Base-by-base conservation (phyloP, 352 stramenopile genomes). In the Aphanomyces stellatus region DNA sequence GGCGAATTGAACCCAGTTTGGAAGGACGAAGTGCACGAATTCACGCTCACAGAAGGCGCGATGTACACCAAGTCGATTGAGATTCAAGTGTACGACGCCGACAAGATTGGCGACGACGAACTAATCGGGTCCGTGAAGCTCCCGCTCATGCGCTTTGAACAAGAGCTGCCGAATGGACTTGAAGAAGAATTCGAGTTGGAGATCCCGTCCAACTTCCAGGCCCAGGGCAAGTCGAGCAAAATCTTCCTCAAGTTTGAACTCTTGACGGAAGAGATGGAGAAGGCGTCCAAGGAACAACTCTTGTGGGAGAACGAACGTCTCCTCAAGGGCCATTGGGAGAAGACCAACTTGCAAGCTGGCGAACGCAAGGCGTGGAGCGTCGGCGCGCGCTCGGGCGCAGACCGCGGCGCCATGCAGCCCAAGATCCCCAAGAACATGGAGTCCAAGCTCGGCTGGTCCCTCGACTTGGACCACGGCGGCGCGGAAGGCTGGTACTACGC, bases 1-100 rank as follows among this genome's bases (percentile, higher is more conserved):
- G 76, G 74, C 46, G 79, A 81, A 41, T 64, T 93, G 19, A 87
- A 88, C 46, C 82, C 85, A 7, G 76, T 81, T 55, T 93, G 85
- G 83, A 73, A 76, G 43, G 81, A 60, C 49, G 60, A 67, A 57
- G 48, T 67, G 7, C 60, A 67, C 42, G 60, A 67, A 31, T 67
- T 67, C 31, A 67, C 60, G 7, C 49, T 67, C 30, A 67, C 60
- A 4, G 60, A 67, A 48, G 60, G 60, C 19, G 24, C 48, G 1
- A 67, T 67, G 60, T 67, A 67, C 60, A 67, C 60, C 4, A 67
- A 67, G 25, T 34, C 43, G 24, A 13, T 67, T 2, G 60, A 67
- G 27, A 40, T 67, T 17, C 24, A 57, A 7, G 60, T 67, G 41
- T 57, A 57, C n/a, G 60, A 67, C 28, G 37, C 48, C 31, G 60